These are phyloP conservation scores for Agroathelia rolfsii DNA, from an alignment of 1,284 basidiomycete species.

Conservation along the genomic window DNA sequence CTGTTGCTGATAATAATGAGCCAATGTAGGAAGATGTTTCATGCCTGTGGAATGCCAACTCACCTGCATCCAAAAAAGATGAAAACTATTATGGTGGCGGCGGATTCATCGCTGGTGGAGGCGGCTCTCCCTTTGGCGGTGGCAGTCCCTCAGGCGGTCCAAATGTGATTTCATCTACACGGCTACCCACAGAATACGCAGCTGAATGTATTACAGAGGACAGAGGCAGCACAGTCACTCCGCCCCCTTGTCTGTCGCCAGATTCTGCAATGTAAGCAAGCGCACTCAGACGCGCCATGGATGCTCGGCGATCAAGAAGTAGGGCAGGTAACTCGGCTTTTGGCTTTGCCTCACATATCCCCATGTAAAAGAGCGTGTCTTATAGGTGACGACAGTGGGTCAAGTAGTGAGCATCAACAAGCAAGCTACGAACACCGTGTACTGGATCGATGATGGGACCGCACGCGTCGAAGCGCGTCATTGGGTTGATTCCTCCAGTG, in stretches of 20 bases:
- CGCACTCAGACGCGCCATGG: constrained; percentile 86
- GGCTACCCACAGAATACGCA: no score
- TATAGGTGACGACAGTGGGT: constrained; percentile 69
- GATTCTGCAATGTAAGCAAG: constrained; percentile 67
- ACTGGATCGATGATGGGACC: constrained; percentile 83
- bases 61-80: no score
- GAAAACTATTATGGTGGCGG: no score
- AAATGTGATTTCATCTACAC: no score
- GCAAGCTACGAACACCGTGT: constrained; percentile 78
- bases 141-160: no score
- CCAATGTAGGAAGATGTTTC: no score
- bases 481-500: constrained; percentile 71
- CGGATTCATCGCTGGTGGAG: no score
- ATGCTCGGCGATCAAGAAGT: constrained; percentile 74
- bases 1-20: no score
- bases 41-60: no score
- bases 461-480: constrained; percentile 81
- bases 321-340: constrained; percentile 53
- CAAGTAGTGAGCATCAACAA: constrained; percentile 62
- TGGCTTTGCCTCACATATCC: neutral
- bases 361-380: constrained; percentile 5
- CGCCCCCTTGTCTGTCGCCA: constrained; percentile 85
- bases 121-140: no score
- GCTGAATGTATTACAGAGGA: no score
- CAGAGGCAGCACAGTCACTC: constrained; percentile 54